These are phyloP conservation scores for Iodosphaeria phyllophila DNA, from an alignment of 2,329 filamentous ascomycete species.

Conservation along the genomic window DNA sequence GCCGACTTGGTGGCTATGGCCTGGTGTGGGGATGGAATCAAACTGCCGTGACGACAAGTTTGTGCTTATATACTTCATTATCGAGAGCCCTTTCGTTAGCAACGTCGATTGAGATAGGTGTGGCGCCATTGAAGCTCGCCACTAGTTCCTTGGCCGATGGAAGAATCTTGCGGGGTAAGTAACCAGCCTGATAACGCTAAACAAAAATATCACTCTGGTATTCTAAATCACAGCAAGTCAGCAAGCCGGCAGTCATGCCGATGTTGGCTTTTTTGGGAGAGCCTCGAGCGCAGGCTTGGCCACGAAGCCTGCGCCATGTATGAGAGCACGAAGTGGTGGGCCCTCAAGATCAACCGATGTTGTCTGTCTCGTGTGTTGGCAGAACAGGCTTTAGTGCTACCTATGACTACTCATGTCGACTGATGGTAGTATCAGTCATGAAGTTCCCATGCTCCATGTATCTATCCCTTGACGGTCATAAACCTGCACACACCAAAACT, in stretches of 20 bases:
- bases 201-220: too few relatives aligned
- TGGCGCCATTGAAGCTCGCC: slow-evolving; percentile 52
- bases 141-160: slow-evolving; percentile 58
- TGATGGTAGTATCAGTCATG: too few relatives aligned
- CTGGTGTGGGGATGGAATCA: slow-evolving; percentile 90
- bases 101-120: slow-evolving; percentile 71
- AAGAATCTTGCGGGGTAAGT: slow-evolving; percentile 61
- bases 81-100: slow-evolving; percentile 60
- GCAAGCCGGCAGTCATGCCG: slow-evolving; percentile 44
- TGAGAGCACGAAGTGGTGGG: too few relatives aligned
- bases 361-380: too few relatives aligned
- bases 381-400: too few relatives aligned
- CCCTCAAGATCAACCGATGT: too few relatives aligned
- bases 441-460: too few relatives aligned
- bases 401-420: too few relatives aligned
- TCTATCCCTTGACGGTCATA: too few relatives aligned
- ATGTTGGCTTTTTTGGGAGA: slow-evolving; percentile 39
- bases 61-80: slow-evolving; percentile 58
- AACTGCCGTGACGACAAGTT: slow-evolving; percentile 57
- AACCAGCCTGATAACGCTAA: too few relatives aligned
- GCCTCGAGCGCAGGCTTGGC: slow-evolving; percentile 46
- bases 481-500: too few relatives aligned
- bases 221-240: not conserved
- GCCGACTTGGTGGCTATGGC: slow-evolving; percentile 81
- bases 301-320: slow-evolving; percentile 38